Conservation (phyloP, 2,329 filamentous ascomycete species). For the Incumbomyces delicatus region DNA sequence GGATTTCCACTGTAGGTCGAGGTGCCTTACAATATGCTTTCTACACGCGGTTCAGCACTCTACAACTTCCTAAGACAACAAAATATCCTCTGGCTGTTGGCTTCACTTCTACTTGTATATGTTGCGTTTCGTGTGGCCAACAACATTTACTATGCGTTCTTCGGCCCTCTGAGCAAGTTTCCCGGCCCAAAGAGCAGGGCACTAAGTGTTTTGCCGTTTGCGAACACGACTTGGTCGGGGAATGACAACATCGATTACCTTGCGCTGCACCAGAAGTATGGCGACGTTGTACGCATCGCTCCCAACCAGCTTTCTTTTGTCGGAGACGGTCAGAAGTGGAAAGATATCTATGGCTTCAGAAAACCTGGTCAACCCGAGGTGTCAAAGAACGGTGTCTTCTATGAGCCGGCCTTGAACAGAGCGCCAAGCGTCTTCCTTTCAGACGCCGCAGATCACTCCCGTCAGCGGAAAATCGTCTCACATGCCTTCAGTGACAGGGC, state of each 20-base stretch:
- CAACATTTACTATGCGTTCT: constrained; percentile 15
- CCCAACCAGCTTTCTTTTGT: constrained; percentile 32
- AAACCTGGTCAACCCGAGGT: constrained; percentile 13
- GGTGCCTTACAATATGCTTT: no score
- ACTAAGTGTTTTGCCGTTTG: background rate
- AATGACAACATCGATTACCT: background rate
- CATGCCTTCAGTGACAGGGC: constrained; percentile 20
- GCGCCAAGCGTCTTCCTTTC: constrained; percentile 10
- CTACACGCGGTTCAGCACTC: no score
- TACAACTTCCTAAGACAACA: background rate
- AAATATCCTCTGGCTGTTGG: background rate
- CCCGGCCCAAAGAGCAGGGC: constrained; percentile 21
- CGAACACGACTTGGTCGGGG: background rate
- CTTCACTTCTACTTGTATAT: background rate
- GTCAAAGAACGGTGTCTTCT: constrained; percentile 34
- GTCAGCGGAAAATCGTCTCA: constrained; percentile 15
- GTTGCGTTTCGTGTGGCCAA: background rate
- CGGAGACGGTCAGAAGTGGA: constrained; percentile 21
- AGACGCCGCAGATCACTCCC: constrained; percentile 14
- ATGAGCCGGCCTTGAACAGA: constrained; percentile 6
- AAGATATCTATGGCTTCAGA: constrained; percentile 26
- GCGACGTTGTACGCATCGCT: constrained; percentile 28
- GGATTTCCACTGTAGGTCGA: no score
- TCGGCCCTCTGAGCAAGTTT: constrained; percentile 21
- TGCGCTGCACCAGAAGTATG: constrained; percentile 12